Evolutionary conservation across 2,329 filamentous ascomycete species (phyloP).

Genomic region (Fusarium papillatum): DNA sequence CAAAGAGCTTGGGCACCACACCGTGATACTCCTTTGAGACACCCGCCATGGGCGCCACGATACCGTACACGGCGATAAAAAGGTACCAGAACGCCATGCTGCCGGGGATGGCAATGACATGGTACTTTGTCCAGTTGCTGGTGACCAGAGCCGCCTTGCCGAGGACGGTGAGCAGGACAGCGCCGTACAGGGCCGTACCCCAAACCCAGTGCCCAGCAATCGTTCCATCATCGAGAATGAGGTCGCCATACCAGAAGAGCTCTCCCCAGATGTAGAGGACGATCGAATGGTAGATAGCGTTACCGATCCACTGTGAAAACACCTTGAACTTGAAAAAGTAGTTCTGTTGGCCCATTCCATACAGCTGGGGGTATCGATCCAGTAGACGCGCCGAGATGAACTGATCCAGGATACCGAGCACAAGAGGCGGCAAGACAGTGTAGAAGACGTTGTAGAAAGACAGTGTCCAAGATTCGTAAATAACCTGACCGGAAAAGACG

Average conservation of each 20-base stretch:
- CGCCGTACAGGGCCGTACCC: constrained; percentile 95
- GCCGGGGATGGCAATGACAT: constrained; percentile 94
- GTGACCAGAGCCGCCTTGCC: constrained; percentile 96
- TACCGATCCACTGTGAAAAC: constrained; percentile 93
- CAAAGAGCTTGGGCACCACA: constrained; percentile 84
- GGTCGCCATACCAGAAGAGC: constrained; percentile 85
- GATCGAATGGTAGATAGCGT: constrained; percentile 96
- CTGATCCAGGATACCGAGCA: constrained; percentile 96
- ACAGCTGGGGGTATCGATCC: constrained; percentile 96
- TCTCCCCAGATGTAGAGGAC: constrained; percentile 90
- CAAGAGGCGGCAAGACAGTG: constrained; percentile 92
- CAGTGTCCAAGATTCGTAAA: constrained; percentile 99
- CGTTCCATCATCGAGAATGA: constrained; percentile 83
- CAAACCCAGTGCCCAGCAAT: constrained; percentile 97
- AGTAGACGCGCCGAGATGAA: constrained; percentile 95
- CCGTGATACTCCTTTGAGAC: constrained; percentile 90
- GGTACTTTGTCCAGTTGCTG: constrained; percentile 99
- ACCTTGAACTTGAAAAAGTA: constrained; percentile 94
- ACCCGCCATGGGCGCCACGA: constrained; percentile 83
- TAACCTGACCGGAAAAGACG: constrained; percentile 96
- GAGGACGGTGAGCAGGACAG: constrained; percentile 92
- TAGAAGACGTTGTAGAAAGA: constrained; percentile 99
- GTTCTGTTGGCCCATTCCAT: constrained; percentile 92
- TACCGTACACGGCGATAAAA: constrained; percentile 90
- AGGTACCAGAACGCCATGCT: constrained; percentile 93